Conservation (phyloP, 1,139 yeast species). For the Lodderomyces elongisporus region DNA sequence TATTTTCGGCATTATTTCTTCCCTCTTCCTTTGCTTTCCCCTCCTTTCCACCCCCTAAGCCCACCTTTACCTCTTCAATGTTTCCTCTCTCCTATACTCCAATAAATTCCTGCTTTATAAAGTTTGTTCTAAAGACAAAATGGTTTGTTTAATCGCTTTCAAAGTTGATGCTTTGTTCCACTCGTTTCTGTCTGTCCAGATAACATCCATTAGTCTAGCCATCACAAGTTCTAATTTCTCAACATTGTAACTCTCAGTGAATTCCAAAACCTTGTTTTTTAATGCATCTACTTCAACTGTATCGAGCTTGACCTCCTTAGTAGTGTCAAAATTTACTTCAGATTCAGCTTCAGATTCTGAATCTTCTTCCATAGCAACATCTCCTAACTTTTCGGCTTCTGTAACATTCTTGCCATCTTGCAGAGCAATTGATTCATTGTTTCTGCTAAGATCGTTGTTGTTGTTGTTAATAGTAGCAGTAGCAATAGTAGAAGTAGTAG, state of each 20-base stretch:
- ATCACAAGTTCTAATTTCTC: conserved; percentile 70
- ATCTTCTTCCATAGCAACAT: conserved; percentile 8
- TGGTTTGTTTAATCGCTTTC: conserved; percentile 17
- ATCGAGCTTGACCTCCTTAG: conserved; percentile 16
- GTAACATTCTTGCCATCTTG: no score
- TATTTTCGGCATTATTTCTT: no score
- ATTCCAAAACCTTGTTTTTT: conserved; percentile 20
- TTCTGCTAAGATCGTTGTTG: no score
- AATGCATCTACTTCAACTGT: conserved; percentile 15
- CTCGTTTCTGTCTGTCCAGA: conserved; percentile 63
- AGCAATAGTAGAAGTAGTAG: background rate
- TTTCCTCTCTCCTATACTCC: no score
- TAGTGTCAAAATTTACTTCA: conserved; percentile 15
- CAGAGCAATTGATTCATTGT: no score
- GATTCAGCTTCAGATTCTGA: conserved; percentile 26
- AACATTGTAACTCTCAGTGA: conserved; percentile 52
- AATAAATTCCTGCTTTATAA: no score
- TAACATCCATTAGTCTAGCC: conserved; percentile 66
- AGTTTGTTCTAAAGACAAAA: conserved; percentile 1
- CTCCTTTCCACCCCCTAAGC: no score
- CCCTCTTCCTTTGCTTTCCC: no score
- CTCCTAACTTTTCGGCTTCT: conserved; percentile 1
- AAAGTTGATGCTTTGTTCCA: conserved; percentile 60
- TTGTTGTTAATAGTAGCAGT: no score
- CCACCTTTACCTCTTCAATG: no score